Base-by-base conservation (phyloP, 306 rosid species). In the Rosa lucieae region DNA sequence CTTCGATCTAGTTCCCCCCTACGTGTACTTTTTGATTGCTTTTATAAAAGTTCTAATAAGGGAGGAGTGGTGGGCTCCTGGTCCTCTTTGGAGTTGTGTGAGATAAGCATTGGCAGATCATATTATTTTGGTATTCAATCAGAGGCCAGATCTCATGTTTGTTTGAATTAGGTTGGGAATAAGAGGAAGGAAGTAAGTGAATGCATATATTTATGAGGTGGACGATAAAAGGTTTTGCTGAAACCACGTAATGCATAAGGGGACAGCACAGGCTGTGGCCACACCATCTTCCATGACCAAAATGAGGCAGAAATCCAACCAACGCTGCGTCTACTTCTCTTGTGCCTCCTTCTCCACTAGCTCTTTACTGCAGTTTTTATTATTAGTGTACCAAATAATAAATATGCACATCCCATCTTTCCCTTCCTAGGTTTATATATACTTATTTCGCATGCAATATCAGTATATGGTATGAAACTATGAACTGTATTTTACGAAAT, bases 261-360 rank as follows among this genome's bases (percentile, higher is more conserved):
- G 61, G 26, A 6, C 74, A 67, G 72, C 66, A 70, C 23, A 44
- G 83, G 75, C 85, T 52, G 80, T 67, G 80, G 69, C 85, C 85
- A 82, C 85, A 59, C 47, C 86, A 53, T 77, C 56, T 62, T 68
- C 70, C 74, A 29, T 42, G 0, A 26, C 8, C 39, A 78, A 84
- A 78, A 9, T 83, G 78, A 75, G 90, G 90, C 71, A 61, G 79
- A 78, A 44, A 85, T 78, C 37, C 66, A 26, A 59, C 90, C 90
- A 85, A 5, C 90, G n/a, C 61, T 39, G 67, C 84, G 79, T 74
- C 1, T 87, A 46, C 47, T 14, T 46, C 79, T 43, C 70, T 74
- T 32, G 66, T 70, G 26, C 66, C 67, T 65, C 44, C 77, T 79
- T 77, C 85, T 52, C 90, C 85, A 51, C 86, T 14, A 35, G 20